These are phyloP conservation scores for Bocquillonia castaneifolia DNA, from an alignment of 441 rosid species.

Conservation along the genomic window DNA sequence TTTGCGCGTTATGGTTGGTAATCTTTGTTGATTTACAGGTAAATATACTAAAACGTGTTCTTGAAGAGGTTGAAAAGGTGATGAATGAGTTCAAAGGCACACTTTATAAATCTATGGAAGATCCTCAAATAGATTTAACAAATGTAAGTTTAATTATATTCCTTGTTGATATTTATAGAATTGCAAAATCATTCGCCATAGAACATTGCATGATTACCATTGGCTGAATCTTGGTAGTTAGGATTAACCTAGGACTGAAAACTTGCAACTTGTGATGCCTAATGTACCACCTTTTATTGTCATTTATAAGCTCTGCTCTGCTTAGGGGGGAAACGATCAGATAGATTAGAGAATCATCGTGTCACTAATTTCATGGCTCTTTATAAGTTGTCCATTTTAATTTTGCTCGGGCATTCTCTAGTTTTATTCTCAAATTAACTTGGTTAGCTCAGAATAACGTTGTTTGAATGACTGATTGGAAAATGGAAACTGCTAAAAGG, in stretches of 20 bases:
- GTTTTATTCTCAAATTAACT: not conserved
- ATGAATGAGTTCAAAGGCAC: conserved; percentile 92
- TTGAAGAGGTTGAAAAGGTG: conserved; percentile 97
- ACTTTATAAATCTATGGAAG: conserved; percentile 95
- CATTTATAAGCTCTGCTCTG: not conserved
- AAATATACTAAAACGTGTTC: conserved; percentile 87
- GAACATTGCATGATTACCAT: not conserved
- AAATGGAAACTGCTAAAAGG: not conserved
- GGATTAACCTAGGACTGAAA: not conserved
- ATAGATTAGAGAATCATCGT: not conserved
- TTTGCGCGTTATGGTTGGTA: conserved; percentile 10
- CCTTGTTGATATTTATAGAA: conserved; percentile 6
- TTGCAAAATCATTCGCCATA: not conserved
- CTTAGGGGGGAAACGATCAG: not conserved
- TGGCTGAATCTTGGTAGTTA: not conserved
- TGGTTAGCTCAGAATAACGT: not conserved
- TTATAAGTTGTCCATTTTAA: not conserved
- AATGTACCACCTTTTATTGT: not conserved
- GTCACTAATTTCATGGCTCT: not conserved
- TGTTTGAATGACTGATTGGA: not conserved
- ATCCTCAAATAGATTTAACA: conserved; percentile 85
- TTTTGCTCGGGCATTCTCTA: not conserved
- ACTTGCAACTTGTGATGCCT: not conserved
- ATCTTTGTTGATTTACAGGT: conserved; percentile 54
- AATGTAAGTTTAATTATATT: conserved; percentile 45